These are phyloP conservation scores for Clonostachys byssicola DNA, from an alignment of 2,329 filamentous ascomycete genomes.

Conservation along the genomic window DNA sequence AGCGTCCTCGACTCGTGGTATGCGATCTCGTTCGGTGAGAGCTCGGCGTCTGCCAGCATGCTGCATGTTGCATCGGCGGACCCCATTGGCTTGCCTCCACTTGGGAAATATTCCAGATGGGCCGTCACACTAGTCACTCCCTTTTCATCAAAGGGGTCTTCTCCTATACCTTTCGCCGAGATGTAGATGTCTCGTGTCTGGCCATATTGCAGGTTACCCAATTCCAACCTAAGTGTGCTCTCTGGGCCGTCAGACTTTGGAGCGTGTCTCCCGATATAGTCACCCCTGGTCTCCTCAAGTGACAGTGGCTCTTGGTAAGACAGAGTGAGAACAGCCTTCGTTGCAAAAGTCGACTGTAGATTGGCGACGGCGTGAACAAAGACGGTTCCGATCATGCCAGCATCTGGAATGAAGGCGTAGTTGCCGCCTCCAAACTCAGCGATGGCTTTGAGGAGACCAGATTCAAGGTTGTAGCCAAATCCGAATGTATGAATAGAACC, in stretches of 20 bases:
- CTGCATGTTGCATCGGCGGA: not conserved
- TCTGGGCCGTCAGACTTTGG: constrained; percentile 9
- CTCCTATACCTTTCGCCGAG: constrained; percentile 7
- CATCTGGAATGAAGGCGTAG: constrained; percentile 58
- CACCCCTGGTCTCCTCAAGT: constrained; percentile 32
- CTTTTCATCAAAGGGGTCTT: not conserved
- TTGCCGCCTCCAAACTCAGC: constrained; percentile 52
- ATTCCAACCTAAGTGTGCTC: constrained; percentile 25
- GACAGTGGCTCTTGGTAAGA: constrained; percentile 26
- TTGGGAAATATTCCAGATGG: constrained; percentile 20
- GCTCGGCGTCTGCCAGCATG: constrained; percentile 8
- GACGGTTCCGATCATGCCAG: constrained; percentile 59
- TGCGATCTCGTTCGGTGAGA: constrained; percentile 28
- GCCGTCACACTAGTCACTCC: constrained; percentile 20
- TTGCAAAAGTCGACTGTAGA: constrained; percentile 53
- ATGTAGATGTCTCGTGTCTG: constrained; percentile 55
- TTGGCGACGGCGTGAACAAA: constrained; percentile 61
- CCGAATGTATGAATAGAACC: constrained; percentile 35
- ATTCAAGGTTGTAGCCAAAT: constrained; percentile 23
- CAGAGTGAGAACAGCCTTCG: constrained; percentile 35
- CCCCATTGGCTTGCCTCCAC: not conserved
- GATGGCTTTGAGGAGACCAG: constrained; percentile 55
- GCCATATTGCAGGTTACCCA: constrained; percentile 56
- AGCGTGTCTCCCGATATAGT: constrained; percentile 26
- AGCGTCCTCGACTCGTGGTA: constrained; percentile 48